Evolutionary conservation across 2,329 filamentous ascomycete genomes (phyloP).

Genomic region (Zalaria obscura): DNA sequence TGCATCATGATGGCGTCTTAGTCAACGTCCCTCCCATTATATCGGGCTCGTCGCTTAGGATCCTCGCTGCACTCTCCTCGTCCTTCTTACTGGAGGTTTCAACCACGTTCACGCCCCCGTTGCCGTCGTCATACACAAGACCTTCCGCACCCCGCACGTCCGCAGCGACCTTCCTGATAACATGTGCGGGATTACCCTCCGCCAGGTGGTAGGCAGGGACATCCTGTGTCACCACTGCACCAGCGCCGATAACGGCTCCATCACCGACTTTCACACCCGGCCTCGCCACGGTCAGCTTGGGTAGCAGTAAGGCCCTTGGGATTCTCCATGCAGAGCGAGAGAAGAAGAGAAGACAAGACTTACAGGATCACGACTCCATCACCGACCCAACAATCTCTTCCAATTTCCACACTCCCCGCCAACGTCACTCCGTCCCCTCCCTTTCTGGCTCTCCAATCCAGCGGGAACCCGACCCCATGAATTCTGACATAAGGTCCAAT

Average conservation of each 20-base stretch:
- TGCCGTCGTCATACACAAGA: not conserved
- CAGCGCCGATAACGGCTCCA: constrained; percentile 10
- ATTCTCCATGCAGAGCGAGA: not conserved
- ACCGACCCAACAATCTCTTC: constrained; percentile 10
- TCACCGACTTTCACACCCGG: constrained; percentile 12
- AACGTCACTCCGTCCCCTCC: constrained; percentile 4
- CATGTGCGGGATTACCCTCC: constrained; percentile 11
- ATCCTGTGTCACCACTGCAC: constrained; percentile 9
- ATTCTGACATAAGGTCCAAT: constrained; percentile 5
- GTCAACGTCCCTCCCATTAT: too few relatives aligned
- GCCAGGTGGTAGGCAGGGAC: constrained; percentile 12
- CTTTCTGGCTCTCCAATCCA: constrained; percentile 6
- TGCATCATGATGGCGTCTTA: too few relatives aligned
- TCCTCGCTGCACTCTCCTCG: too few relatives aligned
- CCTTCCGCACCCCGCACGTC: not conserved
- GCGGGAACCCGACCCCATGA: constrained; percentile 3
- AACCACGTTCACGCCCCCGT: too few relatives aligned
- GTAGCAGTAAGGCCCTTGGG: not conserved
- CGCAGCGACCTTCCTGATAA: constrained; percentile 9
- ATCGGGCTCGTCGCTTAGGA: too few relatives aligned
- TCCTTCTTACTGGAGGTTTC: too few relatives aligned
- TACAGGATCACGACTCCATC: constrained; percentile 10
- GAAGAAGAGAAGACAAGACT: too few relatives aligned
- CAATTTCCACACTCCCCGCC: not conserved
- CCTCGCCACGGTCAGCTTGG: not conserved